Conservation (phyloP, 225 moss, liverwort and hornwort species). For the Marchantia paleacea region DNA sequence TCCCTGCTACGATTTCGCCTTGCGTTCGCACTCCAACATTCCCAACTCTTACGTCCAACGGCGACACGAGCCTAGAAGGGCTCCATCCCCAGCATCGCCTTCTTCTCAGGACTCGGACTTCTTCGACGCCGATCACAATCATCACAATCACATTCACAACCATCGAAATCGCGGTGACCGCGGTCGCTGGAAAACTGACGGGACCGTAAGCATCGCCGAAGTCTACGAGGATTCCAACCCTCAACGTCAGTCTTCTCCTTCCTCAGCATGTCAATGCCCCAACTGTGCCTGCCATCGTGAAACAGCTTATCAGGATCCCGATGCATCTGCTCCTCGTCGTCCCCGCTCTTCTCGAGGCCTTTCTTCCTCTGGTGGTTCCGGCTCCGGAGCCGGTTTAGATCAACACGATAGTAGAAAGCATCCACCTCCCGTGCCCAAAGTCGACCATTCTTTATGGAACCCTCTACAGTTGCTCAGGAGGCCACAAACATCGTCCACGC, state of each 20-base stretch:
- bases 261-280: neutral
- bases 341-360: neutral
- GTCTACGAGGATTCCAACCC: conserved; percentile 3
- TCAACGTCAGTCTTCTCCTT: neutral
- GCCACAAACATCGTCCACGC: neutral
- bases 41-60: neutral
- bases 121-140: neutral
- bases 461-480: conserved; percentile 16
- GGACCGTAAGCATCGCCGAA: neutral
- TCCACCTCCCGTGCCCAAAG: neutral
- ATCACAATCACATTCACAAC: neutral
- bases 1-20: conserved; percentile 23
- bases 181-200: conserved; percentile 25
- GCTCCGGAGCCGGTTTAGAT: too few relatives aligned
- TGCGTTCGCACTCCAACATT: conserved; percentile 8
- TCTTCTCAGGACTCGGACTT: conserved; percentile 1
- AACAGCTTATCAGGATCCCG: neutral
- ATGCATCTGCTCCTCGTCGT: conserved; percentile 4
- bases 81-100: neutral
- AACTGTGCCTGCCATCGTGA: neutral
- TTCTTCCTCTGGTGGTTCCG: neutral
- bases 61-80: neutral
- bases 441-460: conserved; percentile 13
- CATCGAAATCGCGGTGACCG: conserved; percentile 10
- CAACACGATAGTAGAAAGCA: neutral